Percentiles rank a stretch among this genome's conserved stretches.
These are phyloP conservation scores for Adansonia madagascariensis DNA, from an alignment of 441 rosid species.

Conservation along the genomic window DNA sequence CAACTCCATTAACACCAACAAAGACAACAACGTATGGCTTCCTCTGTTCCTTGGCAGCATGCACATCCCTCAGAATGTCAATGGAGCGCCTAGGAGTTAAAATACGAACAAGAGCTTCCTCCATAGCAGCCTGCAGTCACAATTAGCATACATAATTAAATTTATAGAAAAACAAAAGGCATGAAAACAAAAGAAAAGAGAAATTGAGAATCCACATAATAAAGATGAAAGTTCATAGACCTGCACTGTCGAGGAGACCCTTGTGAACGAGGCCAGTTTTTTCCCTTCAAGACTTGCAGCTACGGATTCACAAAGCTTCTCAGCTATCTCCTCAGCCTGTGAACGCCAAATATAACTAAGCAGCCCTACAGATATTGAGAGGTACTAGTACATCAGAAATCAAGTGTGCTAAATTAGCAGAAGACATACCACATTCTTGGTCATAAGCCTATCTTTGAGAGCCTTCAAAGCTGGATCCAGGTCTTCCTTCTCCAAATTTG, in stretches of 20 bases:
- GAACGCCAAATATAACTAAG: constrained; percentile 27
- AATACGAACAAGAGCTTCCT: constrained; percentile 93
- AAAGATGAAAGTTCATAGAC: constrained; percentile 40
- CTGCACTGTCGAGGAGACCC: constrained; percentile 96
- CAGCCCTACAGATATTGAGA: constrained; percentile 9
- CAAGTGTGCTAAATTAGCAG: not conserved
- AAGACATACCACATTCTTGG: constrained; percentile 94
- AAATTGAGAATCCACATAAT: not conserved
- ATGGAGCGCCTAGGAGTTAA: constrained; percentile 94
- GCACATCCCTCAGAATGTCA: constrained; percentile 91
- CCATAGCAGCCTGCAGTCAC: constrained; percentile 85
- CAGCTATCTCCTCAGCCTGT: constrained; percentile 98
- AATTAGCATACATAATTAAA: not conserved
- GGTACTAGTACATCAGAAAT: not conserved
- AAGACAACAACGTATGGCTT: constrained; percentile 92
- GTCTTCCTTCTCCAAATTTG: constrained; percentile 89
- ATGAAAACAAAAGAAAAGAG: constrained; percentile 1
- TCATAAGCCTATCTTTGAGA: constrained; percentile 96
- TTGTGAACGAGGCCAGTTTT: constrained; percentile 92
- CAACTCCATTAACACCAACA: constrained; percentile 98
- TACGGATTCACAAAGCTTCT: constrained; percentile 96
- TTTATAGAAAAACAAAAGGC: constrained; percentile 14
- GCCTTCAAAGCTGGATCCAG: constrained; percentile 91
- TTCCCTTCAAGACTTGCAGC: constrained; percentile 95
- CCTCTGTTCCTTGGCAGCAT: constrained; percentile 86